Percentiles rank a stretch among this genome's conserved stretches.
Evolutionary conservation across 2,329 filamentous ascomycete species (phyloP).

Genomic region (Pseudogymnoascus sp.): DNA sequence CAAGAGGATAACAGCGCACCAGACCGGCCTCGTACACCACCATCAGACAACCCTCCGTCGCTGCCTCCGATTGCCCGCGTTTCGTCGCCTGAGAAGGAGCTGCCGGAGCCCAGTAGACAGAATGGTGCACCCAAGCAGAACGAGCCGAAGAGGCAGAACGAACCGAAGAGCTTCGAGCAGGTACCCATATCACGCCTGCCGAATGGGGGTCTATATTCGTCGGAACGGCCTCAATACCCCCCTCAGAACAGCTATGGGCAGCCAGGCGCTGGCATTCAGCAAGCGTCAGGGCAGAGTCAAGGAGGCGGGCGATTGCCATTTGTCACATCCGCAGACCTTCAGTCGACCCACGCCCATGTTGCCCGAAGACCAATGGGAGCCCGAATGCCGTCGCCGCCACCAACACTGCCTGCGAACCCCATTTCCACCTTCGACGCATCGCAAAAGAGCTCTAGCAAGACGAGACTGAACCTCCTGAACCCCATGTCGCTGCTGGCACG

Average conservation of each 20-base stretch:
- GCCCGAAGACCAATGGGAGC: slow-evolving; percentile 20
- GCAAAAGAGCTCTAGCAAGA: slow-evolving; percentile 22
- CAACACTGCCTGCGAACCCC: neutral
- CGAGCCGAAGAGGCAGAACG: neutral
- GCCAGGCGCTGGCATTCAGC: slow-evolving; percentile 19
- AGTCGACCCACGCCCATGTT: slow-evolving; percentile 14
- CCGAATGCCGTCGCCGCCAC: slow-evolving; percentile 22
- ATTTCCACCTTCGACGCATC: slow-evolving; percentile 19
- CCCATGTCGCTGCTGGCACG: slow-evolving; percentile 31
- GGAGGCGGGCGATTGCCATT: slow-evolving; percentile 15
- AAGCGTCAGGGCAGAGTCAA: slow-evolving; percentile 17
- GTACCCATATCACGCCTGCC: neutral
- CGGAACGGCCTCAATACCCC: slow-evolving; percentile 1
- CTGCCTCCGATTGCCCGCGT: slow-evolving; percentile 35
- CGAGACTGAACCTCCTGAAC: slow-evolving; percentile 30
- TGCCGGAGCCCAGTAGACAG: slow-evolving; percentile 6
- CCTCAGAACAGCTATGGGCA: slow-evolving; percentile 16
- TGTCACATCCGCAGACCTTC: slow-evolving; percentile 15
- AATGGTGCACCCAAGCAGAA: slow-evolving; percentile 7
- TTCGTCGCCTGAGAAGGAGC: slow-evolving; percentile 21
- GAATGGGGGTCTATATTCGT: neutral
- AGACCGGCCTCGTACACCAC: neutral
- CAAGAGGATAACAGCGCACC: slow-evolving; percentile 15
- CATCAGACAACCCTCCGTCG: slow-evolving; percentile 34
- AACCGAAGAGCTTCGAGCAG: neutral